Evolutionary conservation across 78 protist species (phyloP).

Genomic region (Mantamonas sphyraenae): DNA sequence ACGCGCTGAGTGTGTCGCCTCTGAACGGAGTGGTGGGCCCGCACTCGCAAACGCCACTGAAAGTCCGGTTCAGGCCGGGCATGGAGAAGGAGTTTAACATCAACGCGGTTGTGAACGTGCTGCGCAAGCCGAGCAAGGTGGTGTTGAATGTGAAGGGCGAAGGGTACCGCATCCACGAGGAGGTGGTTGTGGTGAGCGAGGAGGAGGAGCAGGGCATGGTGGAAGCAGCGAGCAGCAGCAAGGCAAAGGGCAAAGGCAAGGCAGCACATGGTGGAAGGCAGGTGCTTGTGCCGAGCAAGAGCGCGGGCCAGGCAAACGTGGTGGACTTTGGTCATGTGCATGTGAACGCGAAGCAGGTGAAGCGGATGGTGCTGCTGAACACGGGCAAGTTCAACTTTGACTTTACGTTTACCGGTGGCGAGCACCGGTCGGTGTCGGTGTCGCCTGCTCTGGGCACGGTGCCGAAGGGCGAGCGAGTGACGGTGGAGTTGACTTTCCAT

Average conservation of each 20-base stretch:
- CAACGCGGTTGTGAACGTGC: conserved; percentile 32
- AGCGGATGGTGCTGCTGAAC: conserved; percentile 29
- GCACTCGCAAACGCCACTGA: neutral
- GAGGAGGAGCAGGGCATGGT: conserved; percentile 2
- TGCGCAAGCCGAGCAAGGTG: conserved; percentile 36
- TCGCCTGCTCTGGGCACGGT: neutral
- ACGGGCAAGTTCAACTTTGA: conserved; percentile 43
- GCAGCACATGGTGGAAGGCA: too few species aligned
- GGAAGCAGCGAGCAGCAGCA: neutral
- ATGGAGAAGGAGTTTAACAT: conserved; percentile 45
- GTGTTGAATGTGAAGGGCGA: conserved; percentile 68
- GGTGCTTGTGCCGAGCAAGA: too few species aligned
- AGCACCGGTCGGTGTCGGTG: conserved; percentile 2
- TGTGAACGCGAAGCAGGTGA: conserved; percentile 15
- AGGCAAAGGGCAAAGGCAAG: too few species aligned
- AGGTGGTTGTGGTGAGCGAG: neutral
- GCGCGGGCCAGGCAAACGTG: neutral
- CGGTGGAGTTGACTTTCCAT: neutral
- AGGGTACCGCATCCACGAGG: conserved; percentile 51
- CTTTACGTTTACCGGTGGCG: neutral
- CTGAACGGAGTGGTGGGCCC: conserved; percentile 46
- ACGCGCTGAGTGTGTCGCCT: conserved; percentile 25
- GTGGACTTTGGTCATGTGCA: conserved; percentile 62
- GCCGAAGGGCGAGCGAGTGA: neutral
- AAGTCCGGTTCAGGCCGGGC: conserved; percentile 40